These are phyloP conservation scores for Aleurites moluccanus DNA, from an alignment of 441 rosid species.

Conservation along the genomic window DNA sequence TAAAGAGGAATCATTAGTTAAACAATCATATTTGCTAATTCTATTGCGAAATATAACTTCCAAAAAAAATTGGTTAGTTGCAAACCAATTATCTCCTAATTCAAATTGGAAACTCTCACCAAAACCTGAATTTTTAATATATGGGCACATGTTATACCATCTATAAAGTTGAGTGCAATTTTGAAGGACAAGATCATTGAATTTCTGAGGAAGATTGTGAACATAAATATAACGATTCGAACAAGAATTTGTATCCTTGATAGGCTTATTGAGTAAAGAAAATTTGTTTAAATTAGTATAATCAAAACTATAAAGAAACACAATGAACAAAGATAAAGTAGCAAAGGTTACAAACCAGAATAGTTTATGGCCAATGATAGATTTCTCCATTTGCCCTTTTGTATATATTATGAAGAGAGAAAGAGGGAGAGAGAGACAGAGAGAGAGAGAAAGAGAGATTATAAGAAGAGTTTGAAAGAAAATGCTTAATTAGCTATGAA, in stretches of 20 bases:
- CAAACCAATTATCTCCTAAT: conserved; percentile 27
- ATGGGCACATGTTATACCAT: conserved; percentile 43
- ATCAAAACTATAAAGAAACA: background rate
- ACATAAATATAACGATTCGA: conserved; percentile 38
- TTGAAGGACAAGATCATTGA: conserved; percentile 36
- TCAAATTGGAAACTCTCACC: conserved; percentile 29
- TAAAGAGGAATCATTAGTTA: conserved; percentile 46
- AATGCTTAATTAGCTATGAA: no score
- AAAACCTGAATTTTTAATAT: conserved; percentile 32
- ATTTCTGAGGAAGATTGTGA: conserved; percentile 38
- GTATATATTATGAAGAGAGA: background rate
- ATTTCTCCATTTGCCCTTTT: background rate
- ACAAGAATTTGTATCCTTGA: conserved; percentile 20
- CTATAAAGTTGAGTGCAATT: conserved; percentile 34
- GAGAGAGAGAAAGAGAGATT: background rate
- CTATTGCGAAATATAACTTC: conserved; percentile 42
- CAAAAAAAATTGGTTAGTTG: conserved; percentile 48
- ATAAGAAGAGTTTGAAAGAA: background rate
- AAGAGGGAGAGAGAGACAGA: background rate
- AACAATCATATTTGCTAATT: conserved; percentile 57
- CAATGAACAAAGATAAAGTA: background rate
- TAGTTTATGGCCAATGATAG: background rate
- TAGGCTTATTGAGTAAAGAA: no score
- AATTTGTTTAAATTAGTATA: background rate
- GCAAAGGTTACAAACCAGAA: conserved; percentile 5